Conservation (phyloP, 176 grass and related monocot species). For the Carex scoparia region DNA sequence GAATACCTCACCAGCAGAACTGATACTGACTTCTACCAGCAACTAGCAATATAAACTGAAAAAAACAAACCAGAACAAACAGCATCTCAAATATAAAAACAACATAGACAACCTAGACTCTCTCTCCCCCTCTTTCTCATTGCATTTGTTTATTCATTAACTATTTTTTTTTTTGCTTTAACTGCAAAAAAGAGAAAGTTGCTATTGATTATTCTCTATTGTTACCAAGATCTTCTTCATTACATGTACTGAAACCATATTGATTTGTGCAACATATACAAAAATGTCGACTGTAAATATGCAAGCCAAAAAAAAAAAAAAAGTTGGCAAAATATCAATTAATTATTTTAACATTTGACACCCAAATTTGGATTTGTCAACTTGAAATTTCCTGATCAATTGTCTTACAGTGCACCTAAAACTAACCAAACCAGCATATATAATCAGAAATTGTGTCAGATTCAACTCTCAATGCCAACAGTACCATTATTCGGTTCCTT, state of each 20-base stretch:
- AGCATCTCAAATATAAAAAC: too few species aligned
- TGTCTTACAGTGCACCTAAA: background rate
- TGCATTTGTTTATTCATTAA: background rate
- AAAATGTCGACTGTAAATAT: background rate
- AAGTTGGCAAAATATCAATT: background rate
- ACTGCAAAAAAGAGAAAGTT: background rate
- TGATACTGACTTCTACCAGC: too few species aligned
- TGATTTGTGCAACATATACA: background rate
- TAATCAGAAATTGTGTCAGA: constrained; percentile 4
- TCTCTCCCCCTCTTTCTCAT: background rate
- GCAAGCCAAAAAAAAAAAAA: background rate
- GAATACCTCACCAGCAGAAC: too few species aligned
- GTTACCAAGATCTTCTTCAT: background rate
- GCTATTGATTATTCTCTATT: background rate
- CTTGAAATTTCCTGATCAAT: background rate
- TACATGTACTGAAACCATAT: background rate
- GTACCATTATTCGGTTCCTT: background rate
- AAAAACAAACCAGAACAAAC: too few species aligned
- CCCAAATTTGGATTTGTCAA: constrained; percentile 9
- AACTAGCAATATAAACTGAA: too few species aligned
- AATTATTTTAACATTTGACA: background rate
- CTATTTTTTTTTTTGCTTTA: background rate
- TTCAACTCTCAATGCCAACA: constrained; percentile 28
- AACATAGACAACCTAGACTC: too few species aligned
- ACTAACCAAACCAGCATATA: background rate